These are phyloP conservation scores for Coemansia sp. DNA, from an alignment of 192 early-diverging fungal species.

Conservation along the genomic window DNA sequence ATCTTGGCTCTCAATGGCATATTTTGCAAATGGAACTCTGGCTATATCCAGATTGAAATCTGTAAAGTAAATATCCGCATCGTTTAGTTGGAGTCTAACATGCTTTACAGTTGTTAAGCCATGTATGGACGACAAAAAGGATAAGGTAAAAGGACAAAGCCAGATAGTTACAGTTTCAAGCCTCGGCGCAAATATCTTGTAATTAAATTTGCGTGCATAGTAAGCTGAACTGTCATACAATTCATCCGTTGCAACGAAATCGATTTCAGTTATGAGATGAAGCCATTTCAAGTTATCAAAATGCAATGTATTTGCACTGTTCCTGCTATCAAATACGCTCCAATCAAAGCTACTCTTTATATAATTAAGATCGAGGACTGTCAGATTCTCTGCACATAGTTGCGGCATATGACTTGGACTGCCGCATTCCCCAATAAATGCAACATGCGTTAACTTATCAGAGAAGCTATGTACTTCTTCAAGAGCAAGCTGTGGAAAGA, in stretches of 20 bases:
- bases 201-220: neutral
- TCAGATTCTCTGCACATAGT: neutral
- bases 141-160: neutral
- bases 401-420: neutral
- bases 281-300: neutral
- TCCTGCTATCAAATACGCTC: neutral
- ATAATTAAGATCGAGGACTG: neutral
- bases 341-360: neutral
- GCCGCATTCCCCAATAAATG: neutral
- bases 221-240: neutral
- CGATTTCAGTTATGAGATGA: neutral
- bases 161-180: neutral
- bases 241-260: neutral
- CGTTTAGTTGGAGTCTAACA: neutral
- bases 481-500: neutral
- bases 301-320: neutral
- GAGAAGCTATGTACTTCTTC: neutral
- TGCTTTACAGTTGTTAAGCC: neutral
- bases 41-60: neutral
- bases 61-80: neutral
- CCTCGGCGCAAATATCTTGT: conserved; percentile 1
- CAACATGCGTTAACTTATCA: neutral
- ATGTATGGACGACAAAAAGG: neutral
- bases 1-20: neutral
- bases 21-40: neutral